Percentiles rank a stretch among this genome's conserved stretches.
These are phyloP conservation scores for Bipolaris zeicola DNA, from an alignment of 2,329 filamentous ascomycete genomes.

Conservation along the genomic window DNA sequence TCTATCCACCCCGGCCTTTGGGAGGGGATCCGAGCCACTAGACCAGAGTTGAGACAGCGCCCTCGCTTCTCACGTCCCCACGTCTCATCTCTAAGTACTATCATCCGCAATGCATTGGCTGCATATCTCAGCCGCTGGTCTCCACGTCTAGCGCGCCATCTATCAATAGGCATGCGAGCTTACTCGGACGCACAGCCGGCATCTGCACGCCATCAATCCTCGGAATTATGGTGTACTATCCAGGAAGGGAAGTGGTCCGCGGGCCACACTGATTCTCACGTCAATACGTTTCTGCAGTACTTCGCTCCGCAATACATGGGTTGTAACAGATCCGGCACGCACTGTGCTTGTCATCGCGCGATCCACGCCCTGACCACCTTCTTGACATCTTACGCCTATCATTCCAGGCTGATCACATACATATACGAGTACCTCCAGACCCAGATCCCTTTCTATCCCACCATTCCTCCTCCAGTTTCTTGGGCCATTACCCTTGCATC, in stretches of 20 bases:
- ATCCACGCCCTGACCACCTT: conserved; percentile 39
- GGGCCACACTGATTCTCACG: conserved; percentile 48
- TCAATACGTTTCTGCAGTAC: conserved; percentile 50
- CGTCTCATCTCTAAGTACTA: conserved; percentile 47
- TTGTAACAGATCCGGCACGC: conserved; percentile 47
- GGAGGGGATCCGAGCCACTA: conserved; percentile 47
- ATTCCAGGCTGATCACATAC: conserved; percentile 33
- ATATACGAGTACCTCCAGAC: conserved; percentile 43
- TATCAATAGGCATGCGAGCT: conserved; percentile 48
- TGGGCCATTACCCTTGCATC: conserved; percentile 26
- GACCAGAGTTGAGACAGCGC: conserved; percentile 47
- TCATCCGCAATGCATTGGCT: conserved; percentile 45
- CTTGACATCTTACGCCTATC: conserved; percentile 33
- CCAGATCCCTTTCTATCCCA: conserved; percentile 26
- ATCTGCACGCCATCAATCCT: conserved; percentile 45
- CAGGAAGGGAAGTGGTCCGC: conserved; percentile 41
- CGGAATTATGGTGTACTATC: conserved; percentile 43
- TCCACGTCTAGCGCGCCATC: conserved; percentile 42
- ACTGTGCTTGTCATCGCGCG: conserved; percentile 45
- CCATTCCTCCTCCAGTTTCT: conserved; percentile 33
- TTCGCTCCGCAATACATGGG: conserved; percentile 48
- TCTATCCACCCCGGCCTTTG: conserved; percentile 43
- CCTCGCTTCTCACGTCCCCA: conserved; percentile 37
- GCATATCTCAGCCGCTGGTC: conserved; percentile 41
- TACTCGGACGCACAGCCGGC: conserved; percentile 43